A percentile compares a stretch with the other conserved stretches of the same genome.
Evolutionary conservation across 768 basidiomycete genomes (phyloP).

Genomic region (Collybiopsis luxurians): DNA sequence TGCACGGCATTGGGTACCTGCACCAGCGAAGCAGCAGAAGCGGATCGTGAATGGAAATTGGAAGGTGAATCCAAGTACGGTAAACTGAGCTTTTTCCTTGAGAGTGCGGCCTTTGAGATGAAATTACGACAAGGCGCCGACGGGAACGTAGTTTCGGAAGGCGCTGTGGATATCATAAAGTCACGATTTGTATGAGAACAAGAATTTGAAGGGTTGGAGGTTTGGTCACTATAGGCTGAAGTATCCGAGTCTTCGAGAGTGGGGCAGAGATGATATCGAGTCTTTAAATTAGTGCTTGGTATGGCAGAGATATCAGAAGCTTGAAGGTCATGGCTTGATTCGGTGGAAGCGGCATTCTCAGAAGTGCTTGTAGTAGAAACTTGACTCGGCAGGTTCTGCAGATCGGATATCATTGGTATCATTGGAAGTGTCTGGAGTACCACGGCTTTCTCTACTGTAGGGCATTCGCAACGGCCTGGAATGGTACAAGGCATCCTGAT

Average conservation of each 20-base stretch:
- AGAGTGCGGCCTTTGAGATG: not conserved
- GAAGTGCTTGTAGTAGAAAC: too few species aligned
- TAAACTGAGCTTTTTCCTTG: conserved; percentile 1
- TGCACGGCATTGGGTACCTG: conserved; percentile 4
- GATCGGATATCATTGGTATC: not conserved
- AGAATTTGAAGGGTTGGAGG: too few species aligned
- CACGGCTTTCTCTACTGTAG: not conserved
- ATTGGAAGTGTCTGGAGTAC: not conserved
- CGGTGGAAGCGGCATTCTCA: too few species aligned
- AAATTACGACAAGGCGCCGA: too few species aligned
- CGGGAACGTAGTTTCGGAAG: not conserved
- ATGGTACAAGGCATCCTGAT: not conserved
- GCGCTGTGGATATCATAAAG: not conserved
- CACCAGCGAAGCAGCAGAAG: not conserved
- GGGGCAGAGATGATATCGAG: too few species aligned
- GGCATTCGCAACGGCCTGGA: conserved; percentile 1
- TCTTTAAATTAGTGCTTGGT: too few species aligned
- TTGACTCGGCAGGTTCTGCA: too few species aligned
- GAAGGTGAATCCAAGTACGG: not conserved
- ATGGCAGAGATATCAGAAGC: too few species aligned
- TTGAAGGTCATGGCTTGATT: too few species aligned
- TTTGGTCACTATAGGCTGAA: too few species aligned
- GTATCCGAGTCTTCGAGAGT: too few species aligned
- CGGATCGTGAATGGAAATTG: not conserved
- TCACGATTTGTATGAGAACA: not conserved